Conservation (phyloP, 2,329 filamentous ascomycete genomes). For the Escovopsis weberi region DNA sequence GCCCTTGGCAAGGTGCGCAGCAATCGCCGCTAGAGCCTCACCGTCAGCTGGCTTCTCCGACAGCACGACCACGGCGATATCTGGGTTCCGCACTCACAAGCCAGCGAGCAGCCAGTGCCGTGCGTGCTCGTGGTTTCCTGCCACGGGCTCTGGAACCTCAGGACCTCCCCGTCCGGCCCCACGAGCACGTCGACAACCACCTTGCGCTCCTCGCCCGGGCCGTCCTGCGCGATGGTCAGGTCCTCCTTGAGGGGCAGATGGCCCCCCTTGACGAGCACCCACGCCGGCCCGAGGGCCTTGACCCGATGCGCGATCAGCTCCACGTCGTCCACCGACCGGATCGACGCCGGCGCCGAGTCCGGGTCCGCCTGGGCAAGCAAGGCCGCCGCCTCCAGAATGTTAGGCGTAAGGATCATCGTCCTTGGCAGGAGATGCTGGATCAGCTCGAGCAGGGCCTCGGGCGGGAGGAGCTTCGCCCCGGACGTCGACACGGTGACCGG, state of each 20-base stretch:
- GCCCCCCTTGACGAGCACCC: constrained; percentile 80
- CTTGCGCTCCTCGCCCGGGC: constrained; percentile 40
- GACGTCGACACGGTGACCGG: constrained; percentile 74
- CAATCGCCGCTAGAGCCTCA: constrained; percentile 45
- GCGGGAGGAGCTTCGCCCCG: constrained; percentile 54
- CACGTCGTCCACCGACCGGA: constrained; percentile 49
- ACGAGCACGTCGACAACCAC: constrained; percentile 66
- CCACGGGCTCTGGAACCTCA: constrained; percentile 56
- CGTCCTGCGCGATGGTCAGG: constrained; percentile 36
- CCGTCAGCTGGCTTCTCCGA: neutral
- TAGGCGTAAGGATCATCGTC: constrained; percentile 60
- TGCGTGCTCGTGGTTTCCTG: constrained; percentile 70
- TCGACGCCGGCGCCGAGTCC: constrained; percentile 23
- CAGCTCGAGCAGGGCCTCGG: constrained; percentile 47
- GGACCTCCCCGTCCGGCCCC: constrained; percentile 38
- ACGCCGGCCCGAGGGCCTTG: constrained; percentile 55
- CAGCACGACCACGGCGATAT: too few relatives aligned
- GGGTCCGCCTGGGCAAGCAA: constrained; percentile 43
- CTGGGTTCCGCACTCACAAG: constrained; percentile 42
- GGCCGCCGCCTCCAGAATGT: constrained; percentile 58
- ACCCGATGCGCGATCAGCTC: constrained; percentile 53
- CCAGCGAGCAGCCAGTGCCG: constrained; percentile 86
- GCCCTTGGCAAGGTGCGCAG: constrained; percentile 54
- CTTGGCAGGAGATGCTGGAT: constrained; percentile 45
- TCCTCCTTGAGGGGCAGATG: constrained; percentile 65